Percentiles rank a stretch among this genome's conserved stretches.
These are phyloP conservation scores for Syzygium aromaticum DNA, from an alignment of 345 rosid species.

Conservation along the genomic window DNA sequence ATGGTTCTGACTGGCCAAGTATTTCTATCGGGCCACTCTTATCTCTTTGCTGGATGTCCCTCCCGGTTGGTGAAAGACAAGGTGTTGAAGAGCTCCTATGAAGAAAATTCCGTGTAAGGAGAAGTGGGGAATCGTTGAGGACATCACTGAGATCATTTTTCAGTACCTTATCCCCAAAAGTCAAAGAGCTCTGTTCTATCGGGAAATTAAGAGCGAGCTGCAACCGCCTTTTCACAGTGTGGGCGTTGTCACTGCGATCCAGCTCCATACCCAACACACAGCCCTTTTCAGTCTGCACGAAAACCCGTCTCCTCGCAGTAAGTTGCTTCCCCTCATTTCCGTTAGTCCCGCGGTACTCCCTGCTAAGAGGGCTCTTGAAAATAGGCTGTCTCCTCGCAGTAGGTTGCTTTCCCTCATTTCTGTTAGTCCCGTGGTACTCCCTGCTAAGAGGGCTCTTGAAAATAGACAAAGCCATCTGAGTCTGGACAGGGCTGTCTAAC, in stretches of 20 bases:
- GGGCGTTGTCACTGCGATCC: slow-evolving; percentile 88
- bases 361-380: slow-evolving; percentile 60
- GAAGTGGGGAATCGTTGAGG: slow-evolving; percentile 82
- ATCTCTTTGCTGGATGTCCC: slow-evolving; percentile 70
- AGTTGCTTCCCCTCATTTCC: slow-evolving; percentile 66
- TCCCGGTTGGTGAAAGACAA: slow-evolving; percentile 91
- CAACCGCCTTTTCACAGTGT: slow-evolving; percentile 88
- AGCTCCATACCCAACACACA: slow-evolving; percentile 98
- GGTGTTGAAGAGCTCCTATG: slow-evolving; percentile 98
- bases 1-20: slow-evolving; percentile 54
- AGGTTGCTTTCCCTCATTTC: slow-evolving; percentile 54
- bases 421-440: background rate
- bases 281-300: slow-evolving; percentile 94
- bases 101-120: slow-evolving; percentile 62
- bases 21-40: slow-evolving; percentile 86
- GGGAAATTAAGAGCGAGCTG: slow-evolving; percentile 87
- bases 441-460: slow-evolving; percentile 29
- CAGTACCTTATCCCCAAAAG: slow-evolving; percentile 81
- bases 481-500: slow-evolving; percentile 92
- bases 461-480: slow-evolving; percentile 75
- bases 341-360: slow-evolving; percentile 50
- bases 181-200: slow-evolving; percentile 67
- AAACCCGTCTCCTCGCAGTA: slow-evolving; percentile 74
- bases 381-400: slow-evolving; percentile 8
- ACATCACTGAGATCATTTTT: slow-evolving; percentile 87